A percentile compares a stretch with the other conserved stretches of the same genome.
Evolutionary conservation across 1,139 yeast genomes (phyloP).

Genomic region (Diutina rugosa): DNA sequence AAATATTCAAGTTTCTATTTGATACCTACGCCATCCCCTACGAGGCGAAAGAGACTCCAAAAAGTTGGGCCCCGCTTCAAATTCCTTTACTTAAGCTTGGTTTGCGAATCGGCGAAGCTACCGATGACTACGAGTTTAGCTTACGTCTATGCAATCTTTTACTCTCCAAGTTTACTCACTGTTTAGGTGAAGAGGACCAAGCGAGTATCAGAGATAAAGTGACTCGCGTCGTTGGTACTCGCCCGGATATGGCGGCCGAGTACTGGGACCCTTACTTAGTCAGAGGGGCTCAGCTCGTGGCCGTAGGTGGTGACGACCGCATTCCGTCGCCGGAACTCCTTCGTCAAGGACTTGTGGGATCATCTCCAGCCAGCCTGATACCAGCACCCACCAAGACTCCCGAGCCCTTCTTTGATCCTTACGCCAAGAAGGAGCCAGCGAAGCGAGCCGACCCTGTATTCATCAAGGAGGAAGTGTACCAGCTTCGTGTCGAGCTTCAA

Average conservation of each 20-base stretch:
- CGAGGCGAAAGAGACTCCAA: constrained; percentile 15
- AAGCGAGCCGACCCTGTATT: constrained; percentile 28
- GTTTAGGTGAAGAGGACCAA: constrained; percentile 28
- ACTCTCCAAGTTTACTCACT: constrained; percentile 41
- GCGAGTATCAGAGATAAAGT: constrained; percentile 15
- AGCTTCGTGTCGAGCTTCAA: constrained; percentile 44
- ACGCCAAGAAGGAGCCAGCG: constrained; percentile 8
- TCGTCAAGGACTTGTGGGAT: neutral
- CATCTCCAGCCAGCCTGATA: neutral
- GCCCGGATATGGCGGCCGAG: constrained; percentile 5
- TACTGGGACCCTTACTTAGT: constrained; percentile 70
- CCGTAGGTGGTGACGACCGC: constrained; percentile 14
- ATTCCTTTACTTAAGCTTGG: constrained; percentile 45
- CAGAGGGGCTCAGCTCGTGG: constrained; percentile 16
- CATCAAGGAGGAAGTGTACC: constrained; percentile 38
- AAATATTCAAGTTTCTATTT: constrained; percentile 26
- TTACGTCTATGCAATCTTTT: constrained; percentile 37
- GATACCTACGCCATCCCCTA: constrained; percentile 26
- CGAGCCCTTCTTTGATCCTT: constrained; percentile 22
- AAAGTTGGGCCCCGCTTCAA: constrained; percentile 45
- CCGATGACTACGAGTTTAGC: constrained; percentile 33
- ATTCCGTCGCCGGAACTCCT: constrained; percentile 10
- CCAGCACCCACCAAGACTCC: neutral
- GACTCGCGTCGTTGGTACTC: constrained; percentile 10
- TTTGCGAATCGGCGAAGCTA: constrained; percentile 37